Base-by-base conservation (phyloP, 2,329 filamentous ascomycete species). In the Epichloe sylvatica region DNA sequence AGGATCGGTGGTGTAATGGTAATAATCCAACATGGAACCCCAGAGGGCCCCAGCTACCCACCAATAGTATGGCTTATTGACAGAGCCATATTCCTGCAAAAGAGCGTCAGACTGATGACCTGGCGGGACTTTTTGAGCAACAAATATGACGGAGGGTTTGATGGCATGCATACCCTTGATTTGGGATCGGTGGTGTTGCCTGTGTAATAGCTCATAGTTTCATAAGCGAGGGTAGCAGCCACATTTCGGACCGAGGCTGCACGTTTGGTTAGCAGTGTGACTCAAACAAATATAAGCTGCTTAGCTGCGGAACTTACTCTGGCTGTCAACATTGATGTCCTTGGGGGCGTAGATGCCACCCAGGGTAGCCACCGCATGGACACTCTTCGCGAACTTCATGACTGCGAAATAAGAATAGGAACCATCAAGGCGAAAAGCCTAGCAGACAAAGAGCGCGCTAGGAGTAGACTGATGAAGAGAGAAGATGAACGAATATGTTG, bases 21-120 rank as follows among this genome's bases (percentile, higher is more conserved):
- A 84, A 62, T 86, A 86, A 62, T 86, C 80, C 33, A 86, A 65
- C 71, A 86, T 75, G 35, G 75, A 69, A n/a, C 80, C 80, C 74
- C 80, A 83, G 51, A 81, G 71, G 7, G 78, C 79, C 45, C 81
- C 81, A 36, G 72, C 70, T 56, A 81, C 75, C 80, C 80, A 83
- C 77, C 77, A 83, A 67, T 80, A 88, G 59, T 84, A 82, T 23
- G 83, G 83, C 30, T 72, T 63, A 3, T 80, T 78, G 34, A 89
- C 72, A 56, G 84, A 76, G 47, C 74, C 80, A 41, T 82, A 73
- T 8, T 74, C 73, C 64, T 78, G 23, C 4, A 25, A 42, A 13
- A 30, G 21, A 12, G 23, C 37, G 23, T 39, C 15, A 17, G 6
- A 33, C 34, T 13, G 11, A 9, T 33, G 39, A 37, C 19, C 12